Base-by-base conservation (phyloP, 2,329 filamentous ascomycete species). In the Trichoderma cornu-damae region DNA sequence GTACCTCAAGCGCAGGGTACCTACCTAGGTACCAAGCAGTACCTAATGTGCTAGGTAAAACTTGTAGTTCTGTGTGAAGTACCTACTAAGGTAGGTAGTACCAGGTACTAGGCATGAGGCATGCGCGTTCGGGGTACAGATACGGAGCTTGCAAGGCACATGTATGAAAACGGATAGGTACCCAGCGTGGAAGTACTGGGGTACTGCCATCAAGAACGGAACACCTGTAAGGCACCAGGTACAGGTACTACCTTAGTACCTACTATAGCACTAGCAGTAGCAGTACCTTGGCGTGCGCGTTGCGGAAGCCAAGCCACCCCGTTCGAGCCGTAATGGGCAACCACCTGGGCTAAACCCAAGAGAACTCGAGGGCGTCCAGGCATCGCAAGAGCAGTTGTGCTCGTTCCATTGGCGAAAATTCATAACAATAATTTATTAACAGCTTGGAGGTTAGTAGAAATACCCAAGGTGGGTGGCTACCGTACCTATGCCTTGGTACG, bases 271-370 rank as follows among this genome's bases (percentile, higher is more conserved):
- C 48, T 20, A 20, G 48, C 35, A 12, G 32, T 28, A 32, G 44
- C 18, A 9, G 22, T 30, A 46, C n/a, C n/a, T n/a, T n/a, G n/a
- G 50, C 50, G 38, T 53, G 50, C 38, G 18, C 34, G 28, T 34
- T 44, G 34, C 50, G 40, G 50, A 34, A 44, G 50, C 50, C n/a
- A 54, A 54, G 40, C 49, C 49, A 52, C 49, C 49, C 49, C 49
- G 49, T 52, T 37, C 49, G 37, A 52, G 37, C 49, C 49, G 49
- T 42, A 11, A 47, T 14, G 28, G 38, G 20, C 22, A 26, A 20
- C 49, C 37, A 44, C n/a, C 38, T 20, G 40, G 37, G 9, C 47
- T 11, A 22, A 34, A n/a, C 46, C 30, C n/a, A 20, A 18, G 30
- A 30, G 20, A 37, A 26, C 32, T 26, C 20, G 22, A 12, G 14